Evolutionary conservation across 192 early-diverging fungal species (phyloP), one percentile per base, ranked within the genome.

Genomic region (Phlyctochytrium planicorne): DNA sequence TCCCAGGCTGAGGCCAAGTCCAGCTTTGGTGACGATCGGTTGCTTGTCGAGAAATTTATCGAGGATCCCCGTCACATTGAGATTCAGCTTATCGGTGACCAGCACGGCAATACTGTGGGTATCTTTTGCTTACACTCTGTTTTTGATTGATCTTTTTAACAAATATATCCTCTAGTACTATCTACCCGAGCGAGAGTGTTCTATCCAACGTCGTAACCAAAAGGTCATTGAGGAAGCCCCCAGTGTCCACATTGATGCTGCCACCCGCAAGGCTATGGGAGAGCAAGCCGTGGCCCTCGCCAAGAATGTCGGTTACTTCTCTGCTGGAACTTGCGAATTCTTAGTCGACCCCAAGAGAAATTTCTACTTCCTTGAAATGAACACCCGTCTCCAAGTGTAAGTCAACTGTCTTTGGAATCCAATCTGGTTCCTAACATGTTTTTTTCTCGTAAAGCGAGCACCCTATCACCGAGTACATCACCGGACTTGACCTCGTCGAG

Each of bases 151-250:
- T 55, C 53, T 29, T 14, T 1, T 27, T 59, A 24, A 59, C 56
- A 16, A 61, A 59, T 53, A 50, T 34, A n/a, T 83, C 82, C 63
- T 75, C 79, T 62, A 91, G 92, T 64, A 87, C 31, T 97, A 93
- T 75, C 77, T 97, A 37, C 93, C 93, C 2, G 95, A 97, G 77
- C 85, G 95, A 55, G 97, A 99, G 79, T 99, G 96, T 75, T 97
- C 94, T 10, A 95, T 99, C 32, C 97, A 99, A 84, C 88, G 97
- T 63, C 90, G 97, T 32, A 97, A 98, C 75, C 97, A 99, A 80
- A 99, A 99, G 82, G 93, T 93, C 63, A 94, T 99, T 60, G 96
- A 99, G 79, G 97, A 98, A 80, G 92, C 94, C 0, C 94, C 94
- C n/a, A 89, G 86, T 50, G 23, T 91, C 89, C 16, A 71, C 62